These are phyloP conservation scores for Cronartium ribicola DNA, from an alignment of 1,284 basidiomycete species.

Conservation along the genomic window DNA sequence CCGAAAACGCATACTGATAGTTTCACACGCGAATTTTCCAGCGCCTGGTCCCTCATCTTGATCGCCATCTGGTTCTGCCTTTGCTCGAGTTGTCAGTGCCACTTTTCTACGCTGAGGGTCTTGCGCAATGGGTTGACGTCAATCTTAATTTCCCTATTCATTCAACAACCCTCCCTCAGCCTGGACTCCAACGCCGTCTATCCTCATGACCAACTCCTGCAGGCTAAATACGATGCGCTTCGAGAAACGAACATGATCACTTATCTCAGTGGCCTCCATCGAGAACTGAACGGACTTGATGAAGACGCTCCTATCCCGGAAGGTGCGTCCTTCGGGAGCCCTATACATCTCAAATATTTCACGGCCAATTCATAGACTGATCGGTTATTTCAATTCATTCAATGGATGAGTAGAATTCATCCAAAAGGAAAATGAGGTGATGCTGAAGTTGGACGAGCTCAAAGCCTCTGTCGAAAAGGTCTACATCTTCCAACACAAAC, in stretches of 20 bases:
- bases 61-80: slow-evolving; percentile 89
- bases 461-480: slow-evolving; percentile 40
- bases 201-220: slow-evolving; percentile 67
- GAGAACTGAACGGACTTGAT: slow-evolving; percentile 46
- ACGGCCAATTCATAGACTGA: not conserved
- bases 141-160: slow-evolving; percentile 62
- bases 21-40: not conserved
- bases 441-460: slow-evolving; percentile 32
- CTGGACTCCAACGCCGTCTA: slow-evolving; percentile 70
- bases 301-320: slow-evolving; percentile 32
- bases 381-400: not conserved
- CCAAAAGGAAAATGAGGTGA: slow-evolving; percentile 39
- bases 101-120: not conserved
- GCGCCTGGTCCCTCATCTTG: slow-evolving; percentile 69
- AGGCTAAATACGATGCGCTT: slow-evolving; percentile 92
- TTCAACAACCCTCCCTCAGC: slow-evolving; percentile 62
- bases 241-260: slow-evolving; percentile 96
- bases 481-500: not conserved
- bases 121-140: not conserved
- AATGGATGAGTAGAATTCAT: slow-evolving; percentile 22
- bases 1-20: not conserved
- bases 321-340: not conserved
- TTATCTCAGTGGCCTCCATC: slow-evolving; percentile 56
- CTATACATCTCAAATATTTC: not conserved
- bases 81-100: slow-evolving; percentile 61